Percentiles rank a stretch among this genome's conserved stretches.
Conservation (phyloP, 345 rosid genomes). For the Microthlaspi erraticum region DNA sequence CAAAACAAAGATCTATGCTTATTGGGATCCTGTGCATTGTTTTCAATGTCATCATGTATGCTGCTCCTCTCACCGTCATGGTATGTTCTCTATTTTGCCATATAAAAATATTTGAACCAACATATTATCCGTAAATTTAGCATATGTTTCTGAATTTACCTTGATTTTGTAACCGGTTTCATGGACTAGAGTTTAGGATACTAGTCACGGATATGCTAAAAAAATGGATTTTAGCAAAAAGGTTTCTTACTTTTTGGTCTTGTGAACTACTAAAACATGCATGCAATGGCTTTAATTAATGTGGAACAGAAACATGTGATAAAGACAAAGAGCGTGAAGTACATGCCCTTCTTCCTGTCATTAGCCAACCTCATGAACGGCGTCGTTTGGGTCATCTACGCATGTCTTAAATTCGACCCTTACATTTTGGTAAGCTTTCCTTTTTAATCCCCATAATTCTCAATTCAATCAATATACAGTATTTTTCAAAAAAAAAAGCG, state of each 20-base stretch:
- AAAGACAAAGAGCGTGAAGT: conserved; percentile 80
- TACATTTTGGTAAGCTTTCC: conserved; percentile 54
- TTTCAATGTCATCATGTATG: conserved; percentile 60
- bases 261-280: conserved; percentile 22
- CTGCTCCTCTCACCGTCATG: conserved; percentile 76
- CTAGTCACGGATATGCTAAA: conserved; percentile 11
- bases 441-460: background rate
- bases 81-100: conserved; percentile 35
- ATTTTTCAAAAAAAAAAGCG: background rate
- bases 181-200: background rate
- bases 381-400: conserved; percentile 59
- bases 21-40: conserved; percentile 53
- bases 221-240: background rate
- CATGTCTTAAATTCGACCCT: conserved; percentile 62
- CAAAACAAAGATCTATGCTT: conserved; percentile 51
- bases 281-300: conserved; percentile 12
- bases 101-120: background rate
- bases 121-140: background rate
- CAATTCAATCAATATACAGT: background rate
- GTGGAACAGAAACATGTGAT: conserved; percentile 62
- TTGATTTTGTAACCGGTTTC: background rate
- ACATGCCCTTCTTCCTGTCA: conserved; percentile 77
- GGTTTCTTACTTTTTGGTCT: conserved; percentile 2
- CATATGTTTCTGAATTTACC: background rate
- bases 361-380: conserved; percentile 62